Evolutionary conservation across 495 filamentous ascomycete species (phyloP), one percentile per base, ranked within the genome.

Genomic region (Tuber melanosporum): DNA sequence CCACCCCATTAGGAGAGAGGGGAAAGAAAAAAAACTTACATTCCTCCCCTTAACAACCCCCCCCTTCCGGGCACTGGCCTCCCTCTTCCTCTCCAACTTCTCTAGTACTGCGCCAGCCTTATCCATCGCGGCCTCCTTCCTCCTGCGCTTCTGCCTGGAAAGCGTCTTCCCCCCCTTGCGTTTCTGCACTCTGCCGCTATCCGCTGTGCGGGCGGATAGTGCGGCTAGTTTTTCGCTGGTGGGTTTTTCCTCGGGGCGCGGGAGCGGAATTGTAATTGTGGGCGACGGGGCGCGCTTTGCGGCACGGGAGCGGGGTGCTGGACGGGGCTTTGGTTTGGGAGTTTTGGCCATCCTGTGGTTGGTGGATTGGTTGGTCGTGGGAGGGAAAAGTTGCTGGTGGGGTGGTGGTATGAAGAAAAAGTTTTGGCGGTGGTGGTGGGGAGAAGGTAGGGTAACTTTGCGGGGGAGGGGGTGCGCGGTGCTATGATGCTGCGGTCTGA

Each of bases 21-120:
- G 89, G 90, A 89, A 91, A 32, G 32, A 32, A 32, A 32, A 3
- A 43, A 78, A 95, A 83, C 87, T 90, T 85, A 92, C 91, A 91
- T 95, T 94, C 83, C 91, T 90, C 85, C 96, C 93, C 80, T 97
- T 92, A 76, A 91, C 90, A 70, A 89, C 87, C 87, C 92, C 94
- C 87, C 97, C 94, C 84, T 92, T 91, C 79, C 91, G 89, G 32
- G 88, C 90, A 26, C 95, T 94, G 84, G 97, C 94, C 86, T 92
- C 92, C 77, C 97, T 86, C 93, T 93, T 97, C 85, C 92, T 93
- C 87, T 93, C 92, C 52, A 95, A 93, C 69, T 92, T 88, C 86
- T 98, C 95, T 49, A 95, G 89, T 71, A 94, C 92, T 83, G 94
- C 91, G 82, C 98, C 95, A 83, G 91, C 92, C 74, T 95, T 87